These are phyloP conservation scores for Vitis riparia DNA, from an alignment of 164 flowering plant species.

Conservation along the genomic window DNA sequence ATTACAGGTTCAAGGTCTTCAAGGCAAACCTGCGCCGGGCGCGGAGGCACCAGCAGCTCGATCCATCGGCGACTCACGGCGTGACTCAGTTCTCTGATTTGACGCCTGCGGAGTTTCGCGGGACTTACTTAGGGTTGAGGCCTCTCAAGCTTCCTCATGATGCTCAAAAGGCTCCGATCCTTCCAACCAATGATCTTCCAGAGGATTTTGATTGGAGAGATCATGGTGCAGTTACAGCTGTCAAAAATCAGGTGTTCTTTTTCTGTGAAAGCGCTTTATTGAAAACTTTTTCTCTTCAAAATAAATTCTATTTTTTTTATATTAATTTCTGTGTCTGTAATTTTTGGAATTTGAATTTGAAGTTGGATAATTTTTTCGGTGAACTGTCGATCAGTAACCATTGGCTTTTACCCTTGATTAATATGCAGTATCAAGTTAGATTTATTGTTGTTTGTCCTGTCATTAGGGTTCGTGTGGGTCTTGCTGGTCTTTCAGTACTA, in stretches of 20 bases:
- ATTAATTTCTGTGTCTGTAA: background rate
- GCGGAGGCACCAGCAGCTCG: constrained; percentile 68
- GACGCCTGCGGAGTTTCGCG: constrained; percentile 71
- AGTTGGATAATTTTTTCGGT: too few species aligned
- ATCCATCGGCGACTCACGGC: constrained; percentile 90
- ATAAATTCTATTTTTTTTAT: background rate
- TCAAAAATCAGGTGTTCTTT: constrained; percentile 77
- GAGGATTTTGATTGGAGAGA: constrained; percentile 91
- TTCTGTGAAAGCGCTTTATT: too few species aligned
- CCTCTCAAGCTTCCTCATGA: constrained; percentile 47
- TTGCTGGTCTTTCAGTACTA: constrained; percentile 94
- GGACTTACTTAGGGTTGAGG: constrained; percentile 50
- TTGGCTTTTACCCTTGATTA: too few species aligned
- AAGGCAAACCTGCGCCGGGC: constrained; percentile 77
- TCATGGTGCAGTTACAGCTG: constrained; percentile 73
- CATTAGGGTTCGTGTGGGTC: constrained; percentile 92
- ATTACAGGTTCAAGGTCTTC: constrained; percentile 68
- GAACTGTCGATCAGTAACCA: too few species aligned
- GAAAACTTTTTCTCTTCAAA: background rate
- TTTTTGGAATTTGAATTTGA: background rate
- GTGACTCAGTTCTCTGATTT: constrained; percentile 89
- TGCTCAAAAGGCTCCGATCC: constrained; percentile 69
- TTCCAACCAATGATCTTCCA: constrained; percentile 79
- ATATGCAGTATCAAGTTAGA: background rate
- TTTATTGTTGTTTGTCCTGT: constrained; percentile 1